phyloP scores from a whole-genome alignment of 371 early-diverging fungal species.

The Mucor circinelloides region DNA sequence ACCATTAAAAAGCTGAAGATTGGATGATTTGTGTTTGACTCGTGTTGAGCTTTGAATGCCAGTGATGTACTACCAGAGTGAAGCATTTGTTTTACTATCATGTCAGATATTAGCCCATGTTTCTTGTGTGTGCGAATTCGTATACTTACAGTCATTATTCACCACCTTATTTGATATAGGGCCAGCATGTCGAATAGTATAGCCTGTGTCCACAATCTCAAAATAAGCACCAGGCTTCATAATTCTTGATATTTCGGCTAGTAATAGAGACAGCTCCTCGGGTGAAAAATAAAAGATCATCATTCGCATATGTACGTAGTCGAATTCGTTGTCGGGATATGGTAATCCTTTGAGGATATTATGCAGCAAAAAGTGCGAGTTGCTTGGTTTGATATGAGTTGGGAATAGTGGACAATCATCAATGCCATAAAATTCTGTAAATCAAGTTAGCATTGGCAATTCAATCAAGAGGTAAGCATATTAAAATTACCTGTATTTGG shows the following conservation, averaged over 20 bases:
- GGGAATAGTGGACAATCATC: constrained; percentile 62
- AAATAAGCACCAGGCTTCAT: constrained; percentile 57
- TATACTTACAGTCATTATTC: constrained; percentile 36
- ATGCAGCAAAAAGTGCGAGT: constrained; percentile 55
- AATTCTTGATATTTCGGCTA: constrained; percentile 46
- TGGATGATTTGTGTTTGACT: constrained; percentile 28
- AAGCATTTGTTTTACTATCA: neutral
- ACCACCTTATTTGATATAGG: constrained; percentile 42
- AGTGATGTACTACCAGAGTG: neutral
- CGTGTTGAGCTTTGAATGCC: constrained; percentile 2
- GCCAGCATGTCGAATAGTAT: constrained; percentile 50
- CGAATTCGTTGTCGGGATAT: constrained; percentile 54
- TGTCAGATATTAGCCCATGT: neutral
- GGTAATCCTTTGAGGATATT: constrained; percentile 55
- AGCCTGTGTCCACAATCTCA: constrained; percentile 56
- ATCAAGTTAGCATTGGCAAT: neutral
- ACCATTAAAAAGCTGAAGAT: constrained; percentile 37
- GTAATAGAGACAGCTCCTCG: constrained; percentile 30
- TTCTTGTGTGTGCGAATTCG: neutral
- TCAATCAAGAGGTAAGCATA: neutral
- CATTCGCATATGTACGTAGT: constrained; percentile 57
- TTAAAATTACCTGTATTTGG: constrained; percentile 26
- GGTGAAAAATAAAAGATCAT: constrained; percentile 46
- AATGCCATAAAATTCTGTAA: constrained; percentile 53
- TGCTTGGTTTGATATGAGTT: constrained; percentile 53